Evolutionary conservation across 2,329 filamentous ascomycete genomes (phyloP).

Genomic region (Calonectria pauciramosa): DNA sequence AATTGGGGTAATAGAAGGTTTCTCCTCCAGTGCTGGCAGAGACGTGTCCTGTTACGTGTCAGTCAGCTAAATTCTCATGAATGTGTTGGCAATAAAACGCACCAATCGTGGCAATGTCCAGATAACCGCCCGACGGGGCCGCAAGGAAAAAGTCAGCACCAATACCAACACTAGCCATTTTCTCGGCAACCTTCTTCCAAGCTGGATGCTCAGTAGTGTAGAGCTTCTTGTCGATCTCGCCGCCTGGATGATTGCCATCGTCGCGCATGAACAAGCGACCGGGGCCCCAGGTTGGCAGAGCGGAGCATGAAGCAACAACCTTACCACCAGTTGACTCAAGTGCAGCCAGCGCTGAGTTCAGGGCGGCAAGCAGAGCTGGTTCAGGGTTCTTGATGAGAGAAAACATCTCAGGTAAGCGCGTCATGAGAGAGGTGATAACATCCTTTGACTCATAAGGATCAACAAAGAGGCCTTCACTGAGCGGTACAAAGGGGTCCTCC

Average conservation of each 20-base stretch:
- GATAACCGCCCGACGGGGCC: constrained; percentile 88
- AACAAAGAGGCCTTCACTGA: constrained; percentile 93
- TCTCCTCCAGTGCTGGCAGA: constrained; percentile 93
- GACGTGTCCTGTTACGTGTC: constrained; percentile 74
- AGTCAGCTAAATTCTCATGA: background rate
- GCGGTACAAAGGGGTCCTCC: constrained; percentile 94
- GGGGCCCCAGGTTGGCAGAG: constrained; percentile 93
- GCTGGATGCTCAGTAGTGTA: constrained; percentile 90
- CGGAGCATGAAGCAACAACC: constrained; percentile 87
- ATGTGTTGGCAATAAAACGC: constrained; percentile 45
- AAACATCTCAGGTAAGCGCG: constrained; percentile 87
- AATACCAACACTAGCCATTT: constrained; percentile 88
- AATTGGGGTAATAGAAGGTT: constrained; percentile 97
- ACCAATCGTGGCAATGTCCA: constrained; percentile 94
- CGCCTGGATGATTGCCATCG: constrained; percentile 86
- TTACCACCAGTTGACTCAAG: constrained; percentile 92
- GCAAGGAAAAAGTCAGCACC: constrained; percentile 96
- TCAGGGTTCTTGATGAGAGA: constrained; percentile 90
- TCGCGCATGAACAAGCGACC: constrained; percentile 88
- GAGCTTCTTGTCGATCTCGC: constrained; percentile 92
- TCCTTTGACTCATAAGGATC: constrained; percentile 91
- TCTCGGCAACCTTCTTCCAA: constrained; percentile 88
- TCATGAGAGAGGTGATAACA: constrained; percentile 90
- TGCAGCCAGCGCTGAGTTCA: constrained; percentile 88
- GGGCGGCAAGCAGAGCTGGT: constrained; percentile 84